phyloP scores from a whole-genome alignment of 352 stramenopile genomes.

The Plasmopara viticola region DNA sequence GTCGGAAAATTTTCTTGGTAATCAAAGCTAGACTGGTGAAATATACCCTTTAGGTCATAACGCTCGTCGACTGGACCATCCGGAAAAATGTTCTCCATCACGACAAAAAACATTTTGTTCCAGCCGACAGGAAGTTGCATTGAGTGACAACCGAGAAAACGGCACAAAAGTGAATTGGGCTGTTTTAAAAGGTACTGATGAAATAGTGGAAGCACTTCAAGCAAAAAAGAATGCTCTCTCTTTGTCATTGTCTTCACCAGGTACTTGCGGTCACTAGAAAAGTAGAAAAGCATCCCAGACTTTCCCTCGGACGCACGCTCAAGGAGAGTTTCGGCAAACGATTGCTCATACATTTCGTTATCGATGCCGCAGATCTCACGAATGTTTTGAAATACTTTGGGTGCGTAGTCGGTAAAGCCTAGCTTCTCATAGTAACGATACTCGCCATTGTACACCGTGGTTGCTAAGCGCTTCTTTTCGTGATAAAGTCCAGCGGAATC shows the following conservation, averaged over 20 bases:
- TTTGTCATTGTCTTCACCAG: conserved; percentile 89
- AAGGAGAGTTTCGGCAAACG: conserved; percentile 76
- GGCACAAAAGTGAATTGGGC: conserved; percentile 71
- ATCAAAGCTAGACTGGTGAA: conserved; percentile 53
- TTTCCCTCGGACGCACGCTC: conserved; percentile 81
- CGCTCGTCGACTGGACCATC: conserved; percentile 69
- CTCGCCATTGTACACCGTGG: conserved; percentile 77
- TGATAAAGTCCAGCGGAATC: conserved; percentile 54
- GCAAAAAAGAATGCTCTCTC: conserved; percentile 77
- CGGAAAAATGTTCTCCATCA: conserved; percentile 85
- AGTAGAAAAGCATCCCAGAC: conserved; percentile 86
- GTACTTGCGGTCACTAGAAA: conserved; percentile 79
- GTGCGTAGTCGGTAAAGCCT: conserved; percentile 82
- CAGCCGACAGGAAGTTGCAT: conserved; percentile 86
- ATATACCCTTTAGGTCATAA: conserved; percentile 83
- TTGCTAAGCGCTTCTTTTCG: conserved; percentile 78
- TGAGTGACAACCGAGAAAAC: conserved; percentile 79
- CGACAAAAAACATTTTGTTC: conserved; percentile 89
- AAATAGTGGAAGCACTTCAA: conserved; percentile 74
- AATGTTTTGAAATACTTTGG: conserved; percentile 81
- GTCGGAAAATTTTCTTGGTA: conserved; percentile 36
- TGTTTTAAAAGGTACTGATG: conserved; percentile 84
- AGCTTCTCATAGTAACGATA: conserved; percentile 84
- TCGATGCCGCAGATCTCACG: conserved; percentile 71
- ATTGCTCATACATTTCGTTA: conserved; percentile 74